Evolutionary conservation across 768 basidiomycete species (phyloP), one percentile per base, ranked within the genome.

Genomic region (Lactarius trivialis): DNA sequence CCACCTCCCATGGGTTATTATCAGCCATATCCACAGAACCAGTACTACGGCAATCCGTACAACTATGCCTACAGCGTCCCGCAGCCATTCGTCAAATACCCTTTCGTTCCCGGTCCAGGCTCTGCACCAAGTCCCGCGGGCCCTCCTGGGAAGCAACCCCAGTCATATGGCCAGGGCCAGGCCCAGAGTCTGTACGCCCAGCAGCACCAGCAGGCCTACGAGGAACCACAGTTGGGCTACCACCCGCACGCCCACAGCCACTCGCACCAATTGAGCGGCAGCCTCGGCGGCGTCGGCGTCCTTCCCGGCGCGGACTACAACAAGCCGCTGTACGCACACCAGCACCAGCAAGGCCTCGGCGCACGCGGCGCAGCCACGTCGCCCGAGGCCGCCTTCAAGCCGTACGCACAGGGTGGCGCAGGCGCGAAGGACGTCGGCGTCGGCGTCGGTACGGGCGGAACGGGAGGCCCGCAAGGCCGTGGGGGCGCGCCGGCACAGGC

Each of bases 11-110:
- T 77, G 58, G 77, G 77, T 1, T 84, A 85, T 73, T 82, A 82
- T 65, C 80, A 83, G 67, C 81, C 82, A n/a, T 89, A 86, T 72
- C 84, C 85, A 4, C 87, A 88, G 70, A 86, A 84, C 67, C 87
- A 89, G 68, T 89, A 85, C 73, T 91, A 89, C 65, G 85, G 87
- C 53, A 75, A 81, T 1, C 86, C 89, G 5, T 91, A 91, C 76
- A 80, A 76, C 62, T 87, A 70, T 9, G 78, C 77, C 15, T 81
- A 82, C 60, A 75, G 75, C 49, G 75, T 81, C 12, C 85, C 88
- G 7, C 85, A 87, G 68, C 84, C 83, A 4, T 88, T 85, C 70
- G 83, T 85, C 71, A 88, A 91, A 74, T 91, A 90, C 49, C 87
- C 88, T 2, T 84, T 90, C 9, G 85, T 86, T 17, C 85, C 87